Evolutionary conservation across 169 alveolate species (phyloP), one percentile per base, ranked within the genome.

Genomic region (Babesia gibsoni): DNA sequence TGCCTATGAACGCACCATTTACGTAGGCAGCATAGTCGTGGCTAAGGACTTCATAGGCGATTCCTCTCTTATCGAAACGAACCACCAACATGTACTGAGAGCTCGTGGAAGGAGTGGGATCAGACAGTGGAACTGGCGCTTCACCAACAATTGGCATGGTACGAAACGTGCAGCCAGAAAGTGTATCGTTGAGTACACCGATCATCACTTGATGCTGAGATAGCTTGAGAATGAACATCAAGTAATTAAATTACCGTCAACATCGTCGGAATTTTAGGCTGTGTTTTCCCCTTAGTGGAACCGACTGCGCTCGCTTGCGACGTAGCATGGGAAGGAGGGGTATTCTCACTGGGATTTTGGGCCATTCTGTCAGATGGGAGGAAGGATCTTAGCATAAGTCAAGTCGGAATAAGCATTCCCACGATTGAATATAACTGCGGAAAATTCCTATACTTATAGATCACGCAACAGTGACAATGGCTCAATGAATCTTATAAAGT

Each of bases 141-240:
- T 30, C 63, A 29, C 39, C 23, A 1, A 52, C 45, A 18, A 7
- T 4, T 4, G 79, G 79, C n/a, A 45, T 4, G 16, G 70, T 63
- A 5, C 29, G 30, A 20, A 77, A 77, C 14, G 72, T 73, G 39
- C 86, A 77, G 48, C 53, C 36, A 4, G 86, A 77, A 35, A 77
- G 58, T 4, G 67, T 43, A 50, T 77, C 86, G 53, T 77, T 77
- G 25, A 77, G 48, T 18, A 67, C 35, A 18, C 86, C 86, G 25
- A 67, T 64, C 25, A 77, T 49, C 23, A 77, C 86, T 53, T 77
- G 86, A 14, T 68, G 79, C 86, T 77, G 33, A 16, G 58, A 16
- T 8, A 9, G 20, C 0, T 12, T 1, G 20, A 18, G 0, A 22
- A 33, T 20, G 22, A 6, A 42, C 3, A 25, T 2, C 18, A 35